Base-by-base conservation (phyloP, 1,139 yeast species). In the Protomyces macrosporus region DNA sequence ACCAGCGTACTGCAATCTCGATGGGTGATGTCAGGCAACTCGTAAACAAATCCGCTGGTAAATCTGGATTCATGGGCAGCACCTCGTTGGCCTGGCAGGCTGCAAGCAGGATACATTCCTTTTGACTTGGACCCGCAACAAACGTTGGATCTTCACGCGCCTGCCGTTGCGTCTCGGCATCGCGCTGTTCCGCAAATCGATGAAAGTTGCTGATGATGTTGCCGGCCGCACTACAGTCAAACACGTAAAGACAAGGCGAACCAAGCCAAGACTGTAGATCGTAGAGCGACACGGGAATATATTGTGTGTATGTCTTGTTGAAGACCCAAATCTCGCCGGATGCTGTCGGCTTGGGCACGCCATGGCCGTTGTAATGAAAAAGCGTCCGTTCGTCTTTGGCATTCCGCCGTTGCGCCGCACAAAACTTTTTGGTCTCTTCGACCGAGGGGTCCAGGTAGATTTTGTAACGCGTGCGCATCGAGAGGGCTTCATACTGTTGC, bases 251-350 rank as follows among this genome's bases (percentile, higher is more conserved):
- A 63, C 96, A 95, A 0, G 99, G 98, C 0, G 98, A 97, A 7
- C 98, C 98, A 14, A 93, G 78, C 98, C 98, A 93, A 0, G 96
- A 87, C 72, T 93, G 98, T 62, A 93, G 78, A 72, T 95, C 98
- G 73, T 89, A 90, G 32, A 93, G 77, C 4, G 97, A 88, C 1
- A 93, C 95, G 0, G 99, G 99, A 67, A 93, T 93, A 73, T 93
- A 93, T 75, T 93, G 98, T 0, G 98, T 93, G 74, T 91, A 95
- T 0, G 97, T 97, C 70, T 97, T 79, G 74, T 93, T 93, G 76
- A 93, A 93, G 14, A 95, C 98, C 99, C 99, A 93, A 32, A 93
- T 90, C 72, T 93, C 99, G n/a, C 99, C 99, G 63, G 91, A 85
- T 36, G 90, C 84, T 0, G 98, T 95, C 0, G 99, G 98, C 69